Base-by-base conservation (phyloP, 2,329 filamentous ascomycete genomes). In the Lomentospora prolificans region DNA sequence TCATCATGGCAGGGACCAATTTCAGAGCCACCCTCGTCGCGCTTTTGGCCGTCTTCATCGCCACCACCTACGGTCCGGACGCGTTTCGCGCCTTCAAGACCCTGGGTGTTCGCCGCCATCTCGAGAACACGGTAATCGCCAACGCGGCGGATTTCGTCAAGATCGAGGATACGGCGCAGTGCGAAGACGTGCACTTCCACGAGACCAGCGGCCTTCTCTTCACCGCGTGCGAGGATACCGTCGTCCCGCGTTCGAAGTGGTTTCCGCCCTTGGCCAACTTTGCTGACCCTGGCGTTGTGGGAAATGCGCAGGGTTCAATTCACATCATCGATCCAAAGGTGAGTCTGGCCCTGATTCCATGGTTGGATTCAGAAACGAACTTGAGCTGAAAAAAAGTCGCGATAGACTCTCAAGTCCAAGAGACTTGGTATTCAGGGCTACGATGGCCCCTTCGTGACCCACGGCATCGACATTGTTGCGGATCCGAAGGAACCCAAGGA, bases 111-210 rank as follows among this genome's bases (percentile, higher is more conserved):
- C 64, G 66, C 27, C 64, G 68, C 12, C 55, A 53, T 7, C 59
- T 60, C 3, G 53, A 41, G 4, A 64, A 60, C 10, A 67, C 63
- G 0, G 14, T 57, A 1, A n/a, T 66, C 4, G 27, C 57, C 3
- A 51, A 60, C 4, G 41, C 56, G 2, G 58, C 67, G 3, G 67
- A 71, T 22, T 62, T 78, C 1, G 60, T 71, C 4, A 58, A 62
- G 8, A 78, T 85, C 8, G 64, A 72, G 0, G 75, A 80, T 58
- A 84, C 81, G 0, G 63, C 70, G 2, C 71, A 79, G 14, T 84
- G 81, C 61, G 82, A 85, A 60, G 82, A 85, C 58, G 51, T 85
- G 3, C 80, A 85, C 61, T 73, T 80, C 56, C 75, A 84, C 58
- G 62, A 63, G 1, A 64, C 72, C 0, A 76, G 73, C 14, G 70